These are phyloP conservation scores for Camellia lanceoleosa DNA, from an alignment of 148 eudicot genomes.

Conservation along the genomic window DNA sequence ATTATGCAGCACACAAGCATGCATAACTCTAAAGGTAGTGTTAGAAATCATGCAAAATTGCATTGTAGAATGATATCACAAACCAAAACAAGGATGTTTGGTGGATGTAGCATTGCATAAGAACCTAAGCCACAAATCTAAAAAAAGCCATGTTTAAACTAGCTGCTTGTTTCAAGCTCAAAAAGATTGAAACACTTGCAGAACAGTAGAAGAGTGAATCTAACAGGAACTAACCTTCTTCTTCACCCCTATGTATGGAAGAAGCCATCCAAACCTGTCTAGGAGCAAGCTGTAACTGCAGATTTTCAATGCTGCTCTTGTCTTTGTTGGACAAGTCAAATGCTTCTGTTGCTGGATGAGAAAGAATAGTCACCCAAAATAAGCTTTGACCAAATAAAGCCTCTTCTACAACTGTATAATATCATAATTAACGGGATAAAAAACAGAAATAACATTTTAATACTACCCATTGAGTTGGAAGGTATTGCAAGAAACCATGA, in stretches of 20 bases:
- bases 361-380: conserved; percentile 3
- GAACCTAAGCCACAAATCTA: too few species aligned
- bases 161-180: conserved; percentile 8
- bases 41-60: not conserved
- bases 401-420: not conserved
- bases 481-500: not conserved
- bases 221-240: conserved; percentile 50
- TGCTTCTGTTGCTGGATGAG: conserved; percentile 49
- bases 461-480: not conserved
- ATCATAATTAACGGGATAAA: not conserved
- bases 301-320: conserved; percentile 35
- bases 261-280: conserved; percentile 92
- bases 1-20: not conserved
- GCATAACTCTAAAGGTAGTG: not conserved
- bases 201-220: not conserved
- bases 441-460: too few species aligned
- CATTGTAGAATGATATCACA: not conserved
- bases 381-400: conserved; percentile 11
- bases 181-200: conserved; percentile 6
- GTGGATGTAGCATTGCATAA: not conserved
- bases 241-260: conserved; percentile 90
- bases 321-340: conserved; percentile 27
- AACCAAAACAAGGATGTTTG: not conserved
- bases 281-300: conserved; percentile 43
- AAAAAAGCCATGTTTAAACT: not conserved